Base-by-base conservation (phyloP, 2,329 filamentous ascomycete genomes). In the Fusarium sp. region DNA sequence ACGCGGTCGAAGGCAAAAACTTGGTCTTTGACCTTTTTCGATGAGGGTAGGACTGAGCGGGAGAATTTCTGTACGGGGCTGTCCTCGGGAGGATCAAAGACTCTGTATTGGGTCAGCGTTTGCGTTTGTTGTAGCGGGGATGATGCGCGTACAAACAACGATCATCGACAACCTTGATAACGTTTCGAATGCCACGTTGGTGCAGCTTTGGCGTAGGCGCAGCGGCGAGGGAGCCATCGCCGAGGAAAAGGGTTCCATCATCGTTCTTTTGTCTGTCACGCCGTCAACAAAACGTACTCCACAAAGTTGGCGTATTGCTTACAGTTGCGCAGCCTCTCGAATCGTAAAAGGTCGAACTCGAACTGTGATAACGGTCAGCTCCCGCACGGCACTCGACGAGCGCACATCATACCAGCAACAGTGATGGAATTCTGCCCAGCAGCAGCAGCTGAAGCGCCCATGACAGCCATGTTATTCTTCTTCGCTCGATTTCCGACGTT, bases 11-110 rank as follows among this genome's bases (percentile, higher is more conserved):
- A 99, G 57, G 92, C 95, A 78, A 99, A 99, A 8, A 96, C 96
- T 82, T 98, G 95, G 81, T 99, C 97, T 81, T 99, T 99, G 78
- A 96, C 93, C 76, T 95, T 93, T 83, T 97, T 98, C 62, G 95
- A 95, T 60, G 91, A 89, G 3, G 92, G 91, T 15, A 97, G 89
- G 16, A 97, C 92, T 6, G 92, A 94, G 80, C 91, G 89, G 35
- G 93, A 92, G 82, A 98, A 97, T 75, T 92, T 92, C 69, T 97
- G 94, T 14, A 98, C 91, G 1, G 95, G 93, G 78, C 91, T 97
- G 80, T 98, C 95, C 83, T 99, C 96, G 45, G 96, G 96, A 13
- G 96, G 96, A 77, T 99, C 96, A 81, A 99, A 99, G 36, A 99
- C 91, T 81, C 96, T 98, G 80, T 30, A 0, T 6, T 6, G 28